Base-by-base conservation (phyloP, 805 yeast genomes). In the Metschnikowia anglica region DNA sequence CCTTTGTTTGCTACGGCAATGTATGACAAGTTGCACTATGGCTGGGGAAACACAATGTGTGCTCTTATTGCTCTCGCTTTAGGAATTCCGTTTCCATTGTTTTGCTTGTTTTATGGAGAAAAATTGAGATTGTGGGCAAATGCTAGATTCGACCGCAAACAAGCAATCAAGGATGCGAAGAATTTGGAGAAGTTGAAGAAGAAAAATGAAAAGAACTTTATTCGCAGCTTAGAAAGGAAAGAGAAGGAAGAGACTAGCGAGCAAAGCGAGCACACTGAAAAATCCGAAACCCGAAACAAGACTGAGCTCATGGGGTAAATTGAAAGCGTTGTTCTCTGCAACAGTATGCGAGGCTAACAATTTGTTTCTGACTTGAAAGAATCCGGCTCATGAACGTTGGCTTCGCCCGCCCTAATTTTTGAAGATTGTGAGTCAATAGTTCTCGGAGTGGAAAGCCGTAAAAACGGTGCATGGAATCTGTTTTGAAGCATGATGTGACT, bases 1-100 rank as follows among this genome's bases (percentile, higher is more conserved):
- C 93, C 89, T 5, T 62, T 83, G 31, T 80, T 81, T 59, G 85
- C 84, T 2, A 60, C 68, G 7, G 63, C 72, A 7, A 76, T 83
- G 82, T 84, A 80, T 58, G 61, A 60, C 34, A 60, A 45, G 8
- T 59, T 84, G 34, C 82, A 83, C 16, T 81, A 80, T 52, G 87
- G 86, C 4, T 83, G 88, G 88, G 86, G 86, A 18, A 77, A 78
- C 55, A 76, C 85, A 0, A 57, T 83, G 53, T 78, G 81, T 59
- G 88, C 76, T 0, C 66, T 81, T 30, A 60, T 82, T 37, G 82
- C 76, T 7, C 46, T 81, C 12, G 72, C 72, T 1, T 64, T 82
- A 39, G 86, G 88, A 8, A 62, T 81, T n/a, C 88, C 89, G 2
- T 77, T 78, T 66, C 88, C 89, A 3, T 54, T 80, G 12, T 72